Conservation (phyloP, 176 grass and related monocot species). For the Alopecurus myosuroides region DNA sequence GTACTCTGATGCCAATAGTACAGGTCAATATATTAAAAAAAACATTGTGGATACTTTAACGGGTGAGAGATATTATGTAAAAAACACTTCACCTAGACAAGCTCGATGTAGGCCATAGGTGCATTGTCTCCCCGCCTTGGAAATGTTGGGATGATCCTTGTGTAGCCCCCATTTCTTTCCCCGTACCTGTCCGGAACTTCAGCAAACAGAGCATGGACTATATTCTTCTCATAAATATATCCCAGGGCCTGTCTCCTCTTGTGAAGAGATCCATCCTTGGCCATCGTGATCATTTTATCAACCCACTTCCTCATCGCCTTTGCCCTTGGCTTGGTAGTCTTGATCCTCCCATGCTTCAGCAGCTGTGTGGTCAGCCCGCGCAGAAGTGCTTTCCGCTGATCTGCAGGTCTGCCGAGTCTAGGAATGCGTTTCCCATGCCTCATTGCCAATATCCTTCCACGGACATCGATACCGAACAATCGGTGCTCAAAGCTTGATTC, state of each 20-base stretch:
- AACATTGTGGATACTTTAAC: neutral
- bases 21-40: neutral
- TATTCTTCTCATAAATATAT: constrained; percentile 86
- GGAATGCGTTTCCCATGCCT: constrained; percentile 69
- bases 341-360: constrained; percentile 85
- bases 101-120: constrained; percentile 89
- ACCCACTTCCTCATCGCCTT: constrained; percentile 88
- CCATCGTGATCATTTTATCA: constrained; percentile 88
- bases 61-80: neutral
- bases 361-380: constrained; percentile 80
- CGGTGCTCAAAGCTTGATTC: constrained; percentile 41
- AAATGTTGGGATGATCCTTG: constrained; percentile 81
- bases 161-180: constrained; percentile 81
- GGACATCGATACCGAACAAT: constrained; percentile 36
- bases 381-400: constrained; percentile 74
- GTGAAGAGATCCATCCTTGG: constrained; percentile 90
- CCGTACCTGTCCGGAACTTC: constrained; percentile 81
- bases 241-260: constrained; percentile 88
- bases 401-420: constrained; percentile 72
- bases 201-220: constrained; percentile 83
- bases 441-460: constrained; percentile 78
- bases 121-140: constrained; percentile 88
- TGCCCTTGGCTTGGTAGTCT: constrained; percentile 75
- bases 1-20: neutral
- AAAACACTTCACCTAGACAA: constrained; percentile 65